Evolutionary conservation across 2,329 filamentous ascomycete genomes (phyloP), one percentile per base, ranked within the genome.

Genomic region (Alternaria solani): DNA sequence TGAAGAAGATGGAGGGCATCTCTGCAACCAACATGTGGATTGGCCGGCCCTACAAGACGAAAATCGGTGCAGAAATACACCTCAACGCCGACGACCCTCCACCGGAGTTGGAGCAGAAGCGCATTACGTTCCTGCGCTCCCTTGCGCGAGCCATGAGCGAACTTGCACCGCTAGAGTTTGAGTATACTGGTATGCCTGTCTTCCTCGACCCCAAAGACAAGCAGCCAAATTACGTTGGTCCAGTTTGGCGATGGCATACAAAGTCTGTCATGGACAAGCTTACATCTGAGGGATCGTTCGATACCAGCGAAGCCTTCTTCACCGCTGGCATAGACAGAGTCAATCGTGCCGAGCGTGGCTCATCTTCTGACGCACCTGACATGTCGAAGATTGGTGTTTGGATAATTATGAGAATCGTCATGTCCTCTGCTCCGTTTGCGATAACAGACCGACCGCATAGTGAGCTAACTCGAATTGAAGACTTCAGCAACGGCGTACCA

Each of bases 61-160:
- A 44, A 4, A 41, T 18, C n/a, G 2, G n/a, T 5, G 18, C 34
- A 14, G 41, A 47, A 18, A 14, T 26, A 34, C 20, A 49, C 42
- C 26, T 55, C 4, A 23, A 48, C 16, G 59, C 56, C n/a, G 54
- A 57, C 25, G n/a, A 32, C 11, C 38, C 60, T 16, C 49, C 49
- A 5, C 23, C 26, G 1, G 53, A 47, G 20, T 16, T 38, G 2
- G 51, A 54, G 25, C 8, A 44, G 23, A 57, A 56, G 28, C 64
- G 66, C 9, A 46, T 59, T 16, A 65, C 26, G n/a, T 61, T 71
- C n/a, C 43, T 71, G 12, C 53, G 41, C 11, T 68, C 66, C 2
- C 30, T 71, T 3, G 68, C 66, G 1, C 6, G 46, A 6, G 34
- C 41, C 3, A 59, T 62, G 52, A 48, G 61, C n/a, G 34, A 63